Base-by-base conservation (phyloP, 1,284 basidiomycete species). In the Ganoderma meredithae region DNA sequence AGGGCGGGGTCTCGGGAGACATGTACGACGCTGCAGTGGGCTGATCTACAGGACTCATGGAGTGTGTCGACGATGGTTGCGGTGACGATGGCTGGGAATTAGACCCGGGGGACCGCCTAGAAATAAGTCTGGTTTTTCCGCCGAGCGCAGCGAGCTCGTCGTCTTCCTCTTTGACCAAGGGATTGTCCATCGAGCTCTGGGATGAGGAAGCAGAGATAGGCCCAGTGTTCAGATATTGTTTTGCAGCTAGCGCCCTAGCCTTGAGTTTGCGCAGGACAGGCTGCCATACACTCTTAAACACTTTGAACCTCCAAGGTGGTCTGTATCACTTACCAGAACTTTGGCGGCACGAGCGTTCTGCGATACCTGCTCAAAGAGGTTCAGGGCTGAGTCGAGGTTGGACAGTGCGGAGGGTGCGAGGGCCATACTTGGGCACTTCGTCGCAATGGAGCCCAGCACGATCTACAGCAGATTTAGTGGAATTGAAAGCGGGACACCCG, bases 361-460 rank as follows among this genome's bases (percentile, higher is more conserved):
- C 1, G 84, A 81, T 2, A 89, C 86, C 47, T 82, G 81, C 52
- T 82, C 78, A 73, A 91, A 91, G 9, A 92, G 77, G 62, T 83
- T 84, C 70, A 83, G 84, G 0, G 89, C 89, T 0, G 87, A 84
- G 63, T 91, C 89, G 19, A 92, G 79, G 74, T 90, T 86, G 3
- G 86, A 85, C 36, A 90, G 77, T 1, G 90, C 90, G 62, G 88
- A 90, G 0, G 84, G 86, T 6, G 90, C 85, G 22, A 91, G 77
- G 12, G 85, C 84, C 85, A 91, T 87, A 43, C 82, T 80, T 13
- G 88, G 84, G 69, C 81, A 82, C 71, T 90, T 90, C 33, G 86
- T 83, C 3, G 89, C 87, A 64, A 92, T 90, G 6, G 89, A 87
- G 19, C 90, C 89, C 43, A 92, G 79, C 1, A 91, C 89, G 71